phyloP scores from a whole-genome alignment of 306 rosid species.

The Quercus engelmannii region DNA sequence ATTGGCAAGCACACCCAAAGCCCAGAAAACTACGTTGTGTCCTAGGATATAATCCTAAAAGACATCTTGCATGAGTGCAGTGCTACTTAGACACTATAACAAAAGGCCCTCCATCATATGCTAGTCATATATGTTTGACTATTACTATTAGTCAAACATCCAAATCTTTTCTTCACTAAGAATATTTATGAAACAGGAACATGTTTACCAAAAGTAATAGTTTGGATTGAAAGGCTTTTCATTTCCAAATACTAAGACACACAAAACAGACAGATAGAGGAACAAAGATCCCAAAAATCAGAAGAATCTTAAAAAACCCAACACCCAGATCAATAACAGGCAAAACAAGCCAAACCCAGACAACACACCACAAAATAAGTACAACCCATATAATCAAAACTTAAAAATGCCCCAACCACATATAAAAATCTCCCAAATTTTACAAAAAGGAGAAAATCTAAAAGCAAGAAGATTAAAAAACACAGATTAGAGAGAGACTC shows the following conservation, averaged over 20 bases:
- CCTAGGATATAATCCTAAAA: background rate
- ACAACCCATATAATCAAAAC: conserved; percentile 18
- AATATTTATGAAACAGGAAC: background rate
- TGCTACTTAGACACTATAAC: background rate
- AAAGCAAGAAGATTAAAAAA: background rate
- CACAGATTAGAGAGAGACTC: conserved; percentile 25
- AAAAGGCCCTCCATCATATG: background rate
- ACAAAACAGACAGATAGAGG: conserved; percentile 1
- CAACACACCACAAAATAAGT: conserved; percentile 18
- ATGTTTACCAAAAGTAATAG: background rate
- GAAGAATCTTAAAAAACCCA: conserved; percentile 24
- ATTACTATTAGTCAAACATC: conserved; percentile 24
- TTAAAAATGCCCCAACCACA: background rate
- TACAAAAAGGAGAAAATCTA: conserved; percentile 8
- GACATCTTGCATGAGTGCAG: background rate
- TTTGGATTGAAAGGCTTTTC: background rate
- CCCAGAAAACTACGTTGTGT: background rate
- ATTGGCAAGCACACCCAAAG: background rate
- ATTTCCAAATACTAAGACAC: background rate
- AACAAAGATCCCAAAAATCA: conserved; percentile 33
- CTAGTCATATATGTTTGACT: too few relatives aligned
- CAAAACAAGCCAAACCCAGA: conserved; percentile 36
- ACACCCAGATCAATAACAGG: conserved; percentile 11
- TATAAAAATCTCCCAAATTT: conserved; percentile 10
- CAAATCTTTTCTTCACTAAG: conserved; percentile 26